phyloP scores from a whole-genome alignment of 2,329 filamentous ascomycete species.

The Lachnellula hyalina region DNA sequence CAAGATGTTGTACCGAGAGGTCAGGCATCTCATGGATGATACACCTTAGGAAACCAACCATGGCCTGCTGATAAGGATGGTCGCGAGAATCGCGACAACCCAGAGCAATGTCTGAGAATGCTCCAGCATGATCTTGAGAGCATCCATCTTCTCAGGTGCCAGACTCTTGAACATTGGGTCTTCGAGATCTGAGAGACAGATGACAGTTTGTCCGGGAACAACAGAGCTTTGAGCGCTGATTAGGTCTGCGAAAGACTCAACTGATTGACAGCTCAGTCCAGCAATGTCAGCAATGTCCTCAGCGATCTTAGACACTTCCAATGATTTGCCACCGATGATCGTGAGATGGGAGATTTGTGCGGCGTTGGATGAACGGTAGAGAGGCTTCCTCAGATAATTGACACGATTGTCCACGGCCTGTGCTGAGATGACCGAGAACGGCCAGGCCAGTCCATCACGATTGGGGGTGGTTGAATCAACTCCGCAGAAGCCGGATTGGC shows the following conservation, averaged over 20 bases:
- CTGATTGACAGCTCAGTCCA: not conserved
- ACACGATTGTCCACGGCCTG: conserved; percentile 32
- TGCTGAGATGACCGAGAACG: conserved; percentile 25
- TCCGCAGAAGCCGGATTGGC: conserved; percentile 25
- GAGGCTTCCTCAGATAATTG: conserved; percentile 26
- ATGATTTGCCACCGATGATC: conserved; percentile 19
- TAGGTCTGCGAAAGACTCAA: conserved; percentile 7
- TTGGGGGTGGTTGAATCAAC: conserved; percentile 18
- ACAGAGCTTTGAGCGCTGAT: not conserved
- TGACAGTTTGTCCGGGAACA: conserved; percentile 2
- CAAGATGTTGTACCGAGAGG: conserved; percentile 13
- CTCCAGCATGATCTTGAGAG: conserved; percentile 17
- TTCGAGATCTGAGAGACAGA: conserved; percentile 30
- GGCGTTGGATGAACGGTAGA: conserved; percentile 8
- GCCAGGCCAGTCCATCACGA: not conserved
- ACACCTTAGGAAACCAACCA: conserved; percentile 10
- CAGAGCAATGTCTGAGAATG: conserved; percentile 13
- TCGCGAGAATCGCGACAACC: conserved; percentile 7
- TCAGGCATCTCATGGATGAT: conserved; percentile 11
- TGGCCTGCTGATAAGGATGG: conserved; percentile 14
- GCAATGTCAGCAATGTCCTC: conserved; percentile 6
- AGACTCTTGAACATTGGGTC: conserved; percentile 25
- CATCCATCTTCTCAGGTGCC: conserved; percentile 18
- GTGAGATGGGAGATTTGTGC: conserved; percentile 10
- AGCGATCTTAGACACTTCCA: conserved; percentile 7